These are phyloP conservation scores for Rhododendron griersonianum DNA, from an alignment of 148 eudicot species.

Conservation along the genomic window DNA sequence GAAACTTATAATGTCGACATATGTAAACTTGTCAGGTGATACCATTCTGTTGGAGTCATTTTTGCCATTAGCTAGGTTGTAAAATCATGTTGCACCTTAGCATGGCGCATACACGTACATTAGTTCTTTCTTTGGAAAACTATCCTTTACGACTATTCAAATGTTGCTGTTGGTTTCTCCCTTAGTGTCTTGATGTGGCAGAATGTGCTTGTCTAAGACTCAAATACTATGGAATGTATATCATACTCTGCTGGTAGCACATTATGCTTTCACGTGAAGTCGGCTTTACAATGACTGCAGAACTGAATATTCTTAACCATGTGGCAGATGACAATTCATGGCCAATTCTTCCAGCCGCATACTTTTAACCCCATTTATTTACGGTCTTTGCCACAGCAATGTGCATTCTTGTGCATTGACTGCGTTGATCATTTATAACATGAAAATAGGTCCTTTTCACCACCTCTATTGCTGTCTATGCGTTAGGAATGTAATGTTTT, in stretches of 20 bases:
- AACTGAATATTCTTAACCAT: background rate
- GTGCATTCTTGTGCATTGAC: background rate
- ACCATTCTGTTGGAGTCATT: background rate
- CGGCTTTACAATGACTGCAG: background rate
- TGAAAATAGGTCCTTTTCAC: background rate
- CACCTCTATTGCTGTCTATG: background rate
- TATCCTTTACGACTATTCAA: background rate
- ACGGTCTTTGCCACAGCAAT: background rate
- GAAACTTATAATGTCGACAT: background rate
- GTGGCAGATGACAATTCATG: background rate
- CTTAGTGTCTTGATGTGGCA: background rate
- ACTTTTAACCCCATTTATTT: background rate
- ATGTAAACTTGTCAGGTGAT: background rate
- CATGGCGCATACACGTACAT: background rate
- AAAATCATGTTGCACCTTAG: constrained; percentile 1
- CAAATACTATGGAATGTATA: background rate
- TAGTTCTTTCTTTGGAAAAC: background rate
- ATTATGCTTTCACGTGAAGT: background rate
- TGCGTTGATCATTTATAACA: background rate
- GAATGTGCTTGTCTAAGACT: background rate
- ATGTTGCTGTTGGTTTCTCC: background rate
- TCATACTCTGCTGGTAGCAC: background rate
- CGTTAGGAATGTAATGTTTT: background rate
- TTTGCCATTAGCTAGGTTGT: background rate
- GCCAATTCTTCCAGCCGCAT: background rate